Base-by-base conservation (phyloP, 495 filamentous ascomycete species). In the Xylaria sp. region DNA sequence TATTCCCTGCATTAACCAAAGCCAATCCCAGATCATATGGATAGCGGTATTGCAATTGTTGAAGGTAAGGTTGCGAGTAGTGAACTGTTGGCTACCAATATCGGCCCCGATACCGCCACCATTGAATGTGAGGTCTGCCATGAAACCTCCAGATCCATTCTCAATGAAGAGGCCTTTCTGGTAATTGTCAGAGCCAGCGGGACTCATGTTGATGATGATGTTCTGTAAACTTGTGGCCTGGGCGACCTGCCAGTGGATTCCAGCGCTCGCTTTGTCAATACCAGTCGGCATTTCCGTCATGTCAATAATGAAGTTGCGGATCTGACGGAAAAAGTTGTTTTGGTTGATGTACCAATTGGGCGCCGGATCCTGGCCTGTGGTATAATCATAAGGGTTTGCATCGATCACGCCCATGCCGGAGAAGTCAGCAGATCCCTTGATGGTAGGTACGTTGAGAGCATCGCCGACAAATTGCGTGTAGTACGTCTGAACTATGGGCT, bases 321-420 rank as follows among this genome's bases (percentile, higher is more conserved):
- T 85, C 75, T 97, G 92, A 57, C 96, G 94, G 88, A 94, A 98
- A 86, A 99, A 99, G 85, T 99, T 98, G 89, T 98, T 99, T 82
- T 97, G 92, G 80, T 97, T 97, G 73, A 91, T 93, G 82, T 91
- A 97, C 82, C 82, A 89, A 77, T 89, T 88, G 29, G 69, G 75
- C 59, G 86, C 85, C 7, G 83, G 80, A 37, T 87, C 75, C 9
- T 83, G 80, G 35, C 85, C 74, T 44, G 53, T 64, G 7, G 40
- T 67, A 33, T 75, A 73, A 31, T 83, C 80, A 77, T 99, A 98
- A 0, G 95, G 95, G 73, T 99, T 92, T 11, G 93, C 84, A 75
- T 98, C 95, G 75, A 99, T 93, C 29, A 99, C 86, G 24, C 90
- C 95, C 80, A 98, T 97, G 72, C 96, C 96, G 5, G 82, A 57